A percentile compares a stretch with the other conserved stretches of the same genome.
phyloP scores from a whole-genome alignment of 2,329 filamentous ascomycete species.

The Neofusicoccum umdonicola region DNA sequence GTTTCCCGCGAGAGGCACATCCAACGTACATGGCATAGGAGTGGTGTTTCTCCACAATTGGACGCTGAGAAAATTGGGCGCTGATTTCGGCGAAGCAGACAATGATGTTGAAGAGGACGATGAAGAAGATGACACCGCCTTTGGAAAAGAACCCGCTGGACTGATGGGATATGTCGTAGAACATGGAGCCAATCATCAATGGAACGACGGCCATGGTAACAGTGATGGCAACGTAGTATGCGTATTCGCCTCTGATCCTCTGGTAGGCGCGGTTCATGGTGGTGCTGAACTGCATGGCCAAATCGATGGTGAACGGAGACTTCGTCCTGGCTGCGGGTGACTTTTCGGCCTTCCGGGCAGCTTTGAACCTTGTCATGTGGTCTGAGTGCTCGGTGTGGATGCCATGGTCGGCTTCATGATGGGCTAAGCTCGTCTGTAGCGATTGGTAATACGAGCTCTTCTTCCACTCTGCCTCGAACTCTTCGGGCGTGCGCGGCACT shows the following conservation, averaged over 20 bases:
- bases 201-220: slow-evolving; percentile 55
- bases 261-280: slow-evolving; percentile 33
- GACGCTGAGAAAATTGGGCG: slow-evolving; percentile 73
- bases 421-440: slow-evolving; percentile 49
- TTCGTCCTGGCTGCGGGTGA: slow-evolving; percentile 54
- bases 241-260: slow-evolving; percentile 32
- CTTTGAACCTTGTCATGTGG: slow-evolving; percentile 43
- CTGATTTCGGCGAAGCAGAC: slow-evolving; percentile 51
- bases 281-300: slow-evolving; percentile 45
- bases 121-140: slow-evolving; percentile 60
- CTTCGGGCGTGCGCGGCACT: slow-evolving; percentile 48
- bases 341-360: slow-evolving; percentile 44
- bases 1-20: too few species aligned
- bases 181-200: slow-evolving; percentile 62
- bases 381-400: slow-evolving; percentile 45
- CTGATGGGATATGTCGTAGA: slow-evolving; percentile 52
- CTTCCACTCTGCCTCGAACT: slow-evolving; percentile 53
- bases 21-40: slow-evolving; percentile 73
- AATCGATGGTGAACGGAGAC: slow-evolving; percentile 59
- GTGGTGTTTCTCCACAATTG: slow-evolving; percentile 85
- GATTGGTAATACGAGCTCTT: slow-evolving; percentile 47
- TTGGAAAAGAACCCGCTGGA: slow-evolving; percentile 55
- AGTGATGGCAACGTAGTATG: slow-evolving; percentile 34
- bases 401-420: slow-evolving; percentile 45
- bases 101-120: slow-evolving; percentile 59